These are phyloP conservation scores for Metarhizium guizhouense DNA, from an alignment of 2,329 filamentous ascomycete species.

Conservation along the genomic window DNA sequence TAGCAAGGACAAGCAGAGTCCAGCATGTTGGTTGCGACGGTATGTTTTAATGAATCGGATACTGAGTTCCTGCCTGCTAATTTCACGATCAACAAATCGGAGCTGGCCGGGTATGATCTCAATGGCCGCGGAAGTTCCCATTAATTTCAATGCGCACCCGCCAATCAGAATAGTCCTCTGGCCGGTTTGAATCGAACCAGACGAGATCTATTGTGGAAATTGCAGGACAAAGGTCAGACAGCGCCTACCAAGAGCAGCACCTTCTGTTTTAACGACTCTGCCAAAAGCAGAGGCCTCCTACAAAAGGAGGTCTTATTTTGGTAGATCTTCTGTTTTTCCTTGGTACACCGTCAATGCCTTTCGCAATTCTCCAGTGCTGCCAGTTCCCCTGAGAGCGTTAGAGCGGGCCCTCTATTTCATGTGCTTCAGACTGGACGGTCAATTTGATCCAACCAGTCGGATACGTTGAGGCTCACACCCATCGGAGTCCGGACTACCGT, in stretches of 20 bases:
- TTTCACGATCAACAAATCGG: neutral
- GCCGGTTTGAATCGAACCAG: neutral
- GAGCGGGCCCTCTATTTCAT: too few relatives aligned
- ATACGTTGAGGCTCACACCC: neutral
- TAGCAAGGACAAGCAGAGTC: neutral
- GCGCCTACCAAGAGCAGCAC: neutral
- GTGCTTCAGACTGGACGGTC: neutral
- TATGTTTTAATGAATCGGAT: neutral
- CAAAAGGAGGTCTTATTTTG: too few relatives aligned
- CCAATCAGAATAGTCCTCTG: neutral
- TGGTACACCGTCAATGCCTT: too few relatives aligned
- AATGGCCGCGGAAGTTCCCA: neutral
- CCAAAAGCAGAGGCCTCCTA: too few relatives aligned
- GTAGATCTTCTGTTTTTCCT: too few relatives aligned
- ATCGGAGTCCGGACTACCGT: neutral
- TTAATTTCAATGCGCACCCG: neutral
- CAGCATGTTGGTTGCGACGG: neutral
- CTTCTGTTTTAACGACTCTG: neutral
- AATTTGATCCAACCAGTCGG: neutral
- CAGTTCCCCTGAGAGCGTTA: neutral
- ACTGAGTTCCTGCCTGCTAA: neutral
- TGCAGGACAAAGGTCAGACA: neutral
- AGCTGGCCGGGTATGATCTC: too few relatives aligned
- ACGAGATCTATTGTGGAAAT: neutral
- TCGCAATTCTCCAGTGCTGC: neutral